These are phyloP conservation scores for Zarea fungicola DNA, from an alignment of 2,329 filamentous ascomycete genomes.

Conservation along the genomic window DNA sequence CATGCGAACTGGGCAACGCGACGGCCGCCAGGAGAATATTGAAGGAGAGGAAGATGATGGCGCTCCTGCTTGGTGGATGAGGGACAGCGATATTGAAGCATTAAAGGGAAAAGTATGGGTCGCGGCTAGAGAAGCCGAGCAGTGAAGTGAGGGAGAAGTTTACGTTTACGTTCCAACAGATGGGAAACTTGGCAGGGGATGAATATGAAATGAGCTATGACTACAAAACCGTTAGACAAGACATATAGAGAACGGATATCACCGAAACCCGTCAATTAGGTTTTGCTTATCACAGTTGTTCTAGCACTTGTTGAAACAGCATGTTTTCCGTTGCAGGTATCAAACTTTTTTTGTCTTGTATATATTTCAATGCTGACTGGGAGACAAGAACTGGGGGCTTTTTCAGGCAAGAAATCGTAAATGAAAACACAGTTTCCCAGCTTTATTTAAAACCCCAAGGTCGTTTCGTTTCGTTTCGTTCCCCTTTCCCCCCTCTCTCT, in stretches of 20 bases:
- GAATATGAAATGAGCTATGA: slow-evolving; percentile 6
- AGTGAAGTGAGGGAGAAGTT: slow-evolving; percentile 17
- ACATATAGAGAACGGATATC: too few species aligned
- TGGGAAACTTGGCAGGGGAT: background rate
- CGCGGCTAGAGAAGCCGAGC: slow-evolving; percentile 33
- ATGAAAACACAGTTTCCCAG: slow-evolving; percentile 2
- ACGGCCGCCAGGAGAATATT: slow-evolving; percentile 21
- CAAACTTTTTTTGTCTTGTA: slow-evolving; percentile 11
- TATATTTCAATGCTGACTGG: slow-evolving; percentile 4
- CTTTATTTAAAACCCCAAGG: slow-evolving; percentile 13
- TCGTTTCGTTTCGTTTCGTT: too few species aligned
- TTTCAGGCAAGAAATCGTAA: background rate
- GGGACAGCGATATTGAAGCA: slow-evolving; percentile 49
- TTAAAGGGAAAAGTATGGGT: slow-evolving; percentile 53
- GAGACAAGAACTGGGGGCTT: slow-evolving; percentile 1
- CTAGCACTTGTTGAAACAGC: too few species aligned
- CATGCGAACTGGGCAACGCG: slow-evolving; percentile 8
- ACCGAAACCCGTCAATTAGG: too few species aligned
- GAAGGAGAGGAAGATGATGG: slow-evolving; percentile 19
- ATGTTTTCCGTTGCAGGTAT: slow-evolving; percentile 6
- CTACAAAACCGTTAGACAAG: background rate
- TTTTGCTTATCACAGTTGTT: too few species aligned
- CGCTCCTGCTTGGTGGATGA: slow-evolving; percentile 47
- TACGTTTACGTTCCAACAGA: too few species aligned
- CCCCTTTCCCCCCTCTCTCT: background rate